Conservation (phyloP, 306 rosid genomes). For the Quercus cerris region DNA sequence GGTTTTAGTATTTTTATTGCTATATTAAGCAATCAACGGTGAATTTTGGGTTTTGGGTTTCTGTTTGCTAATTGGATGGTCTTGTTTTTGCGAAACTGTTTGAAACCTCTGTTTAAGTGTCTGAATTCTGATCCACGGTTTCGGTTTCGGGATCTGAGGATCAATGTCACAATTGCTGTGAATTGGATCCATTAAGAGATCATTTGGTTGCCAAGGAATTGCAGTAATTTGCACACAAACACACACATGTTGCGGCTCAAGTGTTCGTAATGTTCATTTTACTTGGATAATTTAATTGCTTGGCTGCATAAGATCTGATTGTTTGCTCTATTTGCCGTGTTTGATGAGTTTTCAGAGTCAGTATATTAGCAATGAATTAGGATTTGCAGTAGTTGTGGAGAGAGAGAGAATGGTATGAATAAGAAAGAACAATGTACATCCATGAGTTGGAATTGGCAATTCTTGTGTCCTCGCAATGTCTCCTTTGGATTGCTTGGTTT, state of each 20-base stretch:
- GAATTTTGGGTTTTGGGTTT: slow-evolving; percentile 16
- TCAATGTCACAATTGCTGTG: neutral
- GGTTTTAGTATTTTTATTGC: neutral
- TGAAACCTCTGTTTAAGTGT: neutral
- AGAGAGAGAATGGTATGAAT: too few relatives aligned
- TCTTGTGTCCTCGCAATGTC: slow-evolving; percentile 9
- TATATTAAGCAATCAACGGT: neutral
- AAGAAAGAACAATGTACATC: neutral
- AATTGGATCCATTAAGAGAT: neutral
- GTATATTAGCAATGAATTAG: too few relatives aligned
- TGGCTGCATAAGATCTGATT: neutral
- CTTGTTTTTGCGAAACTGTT: slow-evolving; percentile 2
- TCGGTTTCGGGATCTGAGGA: neutral
- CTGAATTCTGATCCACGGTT: slow-evolving; percentile 14
- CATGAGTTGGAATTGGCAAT: slow-evolving; percentile 5
- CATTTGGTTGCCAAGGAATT: neutral
- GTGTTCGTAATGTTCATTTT: neutral
- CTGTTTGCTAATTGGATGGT: slow-evolving; percentile 14
- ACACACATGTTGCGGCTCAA: neutral
- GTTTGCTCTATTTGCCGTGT: too few relatives aligned
- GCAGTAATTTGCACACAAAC: neutral
- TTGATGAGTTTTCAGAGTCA: too few relatives aligned
- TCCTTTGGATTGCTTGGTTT: slow-evolving; percentile 1
- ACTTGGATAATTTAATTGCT: neutral
- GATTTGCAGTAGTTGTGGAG: too few relatives aligned